Conservation (phyloP, 257 asterid genomes). For the Przewalskia tangutica region DNA sequence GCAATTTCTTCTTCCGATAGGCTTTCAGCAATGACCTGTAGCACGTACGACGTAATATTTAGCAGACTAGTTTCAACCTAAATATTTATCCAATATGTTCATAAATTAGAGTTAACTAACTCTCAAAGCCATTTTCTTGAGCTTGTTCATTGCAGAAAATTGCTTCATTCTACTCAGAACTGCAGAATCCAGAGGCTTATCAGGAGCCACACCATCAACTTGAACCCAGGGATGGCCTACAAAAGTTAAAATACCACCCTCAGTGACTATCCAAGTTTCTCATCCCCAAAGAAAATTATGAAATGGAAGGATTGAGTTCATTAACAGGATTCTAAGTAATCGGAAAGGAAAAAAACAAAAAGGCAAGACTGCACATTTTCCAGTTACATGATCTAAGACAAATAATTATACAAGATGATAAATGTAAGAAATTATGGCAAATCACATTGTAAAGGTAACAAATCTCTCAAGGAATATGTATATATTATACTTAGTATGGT, state of each 20-base stretch:
- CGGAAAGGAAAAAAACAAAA: neutral
- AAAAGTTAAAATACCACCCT: constrained; percentile 4
- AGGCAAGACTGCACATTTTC: neutral
- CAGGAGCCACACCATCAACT: constrained; percentile 92
- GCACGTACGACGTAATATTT: neutral
- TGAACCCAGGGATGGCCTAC: constrained; percentile 99
- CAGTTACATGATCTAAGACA: neutral
- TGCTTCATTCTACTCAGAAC: constrained; percentile 90
- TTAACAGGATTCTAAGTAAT: neutral
- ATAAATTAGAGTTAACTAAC: constrained; percentile 25
- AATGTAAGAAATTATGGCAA: neutral
- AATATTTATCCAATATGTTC: neutral
- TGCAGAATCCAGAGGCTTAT: constrained; percentile 92
- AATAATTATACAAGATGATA: neutral
- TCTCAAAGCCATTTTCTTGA: constrained; percentile 94
- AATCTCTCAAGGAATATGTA: neutral
- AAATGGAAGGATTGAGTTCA: neutral
- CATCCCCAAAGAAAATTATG: neutral
- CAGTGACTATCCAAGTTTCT: neutral
- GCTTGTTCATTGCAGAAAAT: constrained; percentile 91
- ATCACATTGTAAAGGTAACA: neutral
- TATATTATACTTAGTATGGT: neutral
- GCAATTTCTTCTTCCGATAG: constrained; percentile 93
- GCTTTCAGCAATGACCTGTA: constrained; percentile 78
- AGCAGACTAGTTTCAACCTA: neutral